Conservation (phyloP, 805 yeast species). For the Diddensiella caesifluorescens region DNA sequence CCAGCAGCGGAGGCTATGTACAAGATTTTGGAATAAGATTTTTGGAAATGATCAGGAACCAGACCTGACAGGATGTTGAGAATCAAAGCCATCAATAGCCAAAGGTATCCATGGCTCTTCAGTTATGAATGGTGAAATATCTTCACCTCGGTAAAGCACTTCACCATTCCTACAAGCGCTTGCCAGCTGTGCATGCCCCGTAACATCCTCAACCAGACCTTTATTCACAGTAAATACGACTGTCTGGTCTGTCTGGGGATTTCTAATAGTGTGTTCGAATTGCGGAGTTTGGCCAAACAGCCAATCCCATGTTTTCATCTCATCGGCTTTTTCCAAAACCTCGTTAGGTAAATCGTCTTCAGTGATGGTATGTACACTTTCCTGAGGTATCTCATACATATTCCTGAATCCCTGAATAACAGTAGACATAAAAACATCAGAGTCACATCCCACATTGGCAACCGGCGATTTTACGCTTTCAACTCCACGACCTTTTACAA, state of each 20-base stretch:
- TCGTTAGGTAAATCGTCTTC: slow-evolving; percentile 16
- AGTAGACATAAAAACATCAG: slow-evolving; percentile 42
- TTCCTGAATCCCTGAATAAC: slow-evolving; percentile 40
- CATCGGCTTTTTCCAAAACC: slow-evolving; percentile 25
- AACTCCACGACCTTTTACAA: slow-evolving; percentile 49
- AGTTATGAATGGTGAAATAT: neutral
- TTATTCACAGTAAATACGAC: slow-evolving; percentile 47
- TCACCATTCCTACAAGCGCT: too few relatives aligned
- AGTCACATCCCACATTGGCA: slow-evolving; percentile 49
- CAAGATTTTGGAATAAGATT: too few relatives aligned
- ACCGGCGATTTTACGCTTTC: slow-evolving; percentile 81
- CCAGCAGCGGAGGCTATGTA: too few relatives aligned
- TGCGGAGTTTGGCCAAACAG: slow-evolving; percentile 69
- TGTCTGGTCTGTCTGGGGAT: slow-evolving; percentile 31
- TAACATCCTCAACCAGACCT: slow-evolving; percentile 31
- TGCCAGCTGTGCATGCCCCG: neutral
- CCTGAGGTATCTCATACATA: slow-evolving; percentile 9
- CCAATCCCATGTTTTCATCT: slow-evolving; percentile 65
- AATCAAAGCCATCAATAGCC: slow-evolving; percentile 7
- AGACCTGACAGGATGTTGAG: neutral
- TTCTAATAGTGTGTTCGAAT: slow-evolving; percentile 49
- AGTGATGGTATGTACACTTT: slow-evolving; percentile 3
- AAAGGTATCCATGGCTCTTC: slow-evolving; percentile 8
- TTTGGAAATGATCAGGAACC: too few relatives aligned
- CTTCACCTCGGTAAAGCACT: neutral